Percentiles rank a stretch among this genome's conserved stretches.
phyloP scores from a whole-genome alignment of 441 rosid species.

The Euphorbia schlechtendalii region DNA sequence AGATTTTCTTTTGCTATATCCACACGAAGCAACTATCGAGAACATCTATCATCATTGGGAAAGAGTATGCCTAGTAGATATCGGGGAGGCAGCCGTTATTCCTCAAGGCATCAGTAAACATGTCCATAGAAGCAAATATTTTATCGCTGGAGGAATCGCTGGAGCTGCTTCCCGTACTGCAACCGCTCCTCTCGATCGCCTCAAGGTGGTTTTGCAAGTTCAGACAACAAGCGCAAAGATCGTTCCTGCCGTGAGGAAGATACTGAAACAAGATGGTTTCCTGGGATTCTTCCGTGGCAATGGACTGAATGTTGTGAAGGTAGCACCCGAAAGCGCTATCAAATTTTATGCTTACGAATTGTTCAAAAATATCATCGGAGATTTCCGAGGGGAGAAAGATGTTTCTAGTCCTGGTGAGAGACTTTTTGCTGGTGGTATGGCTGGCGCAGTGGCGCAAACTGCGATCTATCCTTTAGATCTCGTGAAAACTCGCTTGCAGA shows the following conservation, averaged over 20 bases:
- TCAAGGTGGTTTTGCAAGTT: constrained; percentile 85
- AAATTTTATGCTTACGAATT: constrained; percentile 84
- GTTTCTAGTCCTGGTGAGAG: constrained; percentile 67
- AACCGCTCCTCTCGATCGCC: constrained; percentile 90
- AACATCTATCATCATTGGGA: constrained; percentile 91
- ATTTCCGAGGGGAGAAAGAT: constrained; percentile 39
- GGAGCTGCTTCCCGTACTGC: constrained; percentile 97
- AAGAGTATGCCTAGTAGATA: constrained; percentile 84
- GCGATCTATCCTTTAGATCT: constrained; percentile 88
- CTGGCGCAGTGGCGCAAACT: constrained; percentile 91
- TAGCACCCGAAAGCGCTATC: constrained; percentile 97
- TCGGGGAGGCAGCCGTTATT: constrained; percentile 92
- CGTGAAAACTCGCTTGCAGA: constrained; percentile 87
- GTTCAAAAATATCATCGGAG: constrained; percentile 54
- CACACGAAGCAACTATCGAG: constrained; percentile 86
- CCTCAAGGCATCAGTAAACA: constrained; percentile 92
- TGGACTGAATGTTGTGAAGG: constrained; percentile 89
- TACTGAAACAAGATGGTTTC: constrained; percentile 70
- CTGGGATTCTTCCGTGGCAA: constrained; percentile 87
- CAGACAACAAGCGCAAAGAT: constrained; percentile 54
- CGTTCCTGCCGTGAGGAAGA: constrained; percentile 58
- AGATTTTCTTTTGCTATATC: constrained; percentile 87
- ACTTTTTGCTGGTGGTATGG: constrained; percentile 85
- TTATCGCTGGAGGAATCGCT: constrained; percentile 91
- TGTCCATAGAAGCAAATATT: constrained; percentile 60